Evolutionary conservation across 345 rosid species (phyloP), one percentile per base, ranked within the genome.

Genomic region (Syzygium jambos): DNA sequence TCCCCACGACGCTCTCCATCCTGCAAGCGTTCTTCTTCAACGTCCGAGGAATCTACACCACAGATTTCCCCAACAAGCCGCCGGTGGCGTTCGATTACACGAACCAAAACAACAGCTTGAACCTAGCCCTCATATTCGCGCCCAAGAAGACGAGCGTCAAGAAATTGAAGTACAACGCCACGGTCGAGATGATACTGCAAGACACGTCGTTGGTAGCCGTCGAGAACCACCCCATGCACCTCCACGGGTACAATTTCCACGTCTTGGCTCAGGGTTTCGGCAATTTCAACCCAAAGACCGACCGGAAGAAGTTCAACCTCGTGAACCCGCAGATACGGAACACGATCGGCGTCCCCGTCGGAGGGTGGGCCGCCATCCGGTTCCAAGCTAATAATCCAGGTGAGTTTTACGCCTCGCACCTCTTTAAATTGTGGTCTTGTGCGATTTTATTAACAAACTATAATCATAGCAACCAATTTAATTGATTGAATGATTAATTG

Each of bases 191-290:
- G 65, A 92, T 98, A 78, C 23, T 95, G 11, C 99, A 96, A 85
- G 93, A 98, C 93, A 96, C 97, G 0, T 95, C 96, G 6, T 55
- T 98, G 16, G 0, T 96, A 1, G 90, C 73, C 1, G 85, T 88
- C 3, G 99, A 98, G 95, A 96, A 87, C 89, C 99, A 98, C 86
- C 99, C 99, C 1, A 96, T 96, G 90, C 99, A 98, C 63, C 30
- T 98, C 13, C 99, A 98, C 53, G 98, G 99, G 4, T 93, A 93
- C 84, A 92, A 98, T 86, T 98, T 98, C 89, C 93, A 95, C 84
- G 98, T 98, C 2, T 15, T 98, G 91, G 99, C 97, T 57, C 99
- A 96, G 91, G 99, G 96, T 25, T 98, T 98, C 78, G 99, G 99
- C 51, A 96, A 95, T 80, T 98, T 91, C 86, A 88, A 98, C 91